Evolutionary conservation across 2,329 filamentous ascomycete genomes (phyloP).

Genomic region (Aspergillus pseudonomiae): DNA sequence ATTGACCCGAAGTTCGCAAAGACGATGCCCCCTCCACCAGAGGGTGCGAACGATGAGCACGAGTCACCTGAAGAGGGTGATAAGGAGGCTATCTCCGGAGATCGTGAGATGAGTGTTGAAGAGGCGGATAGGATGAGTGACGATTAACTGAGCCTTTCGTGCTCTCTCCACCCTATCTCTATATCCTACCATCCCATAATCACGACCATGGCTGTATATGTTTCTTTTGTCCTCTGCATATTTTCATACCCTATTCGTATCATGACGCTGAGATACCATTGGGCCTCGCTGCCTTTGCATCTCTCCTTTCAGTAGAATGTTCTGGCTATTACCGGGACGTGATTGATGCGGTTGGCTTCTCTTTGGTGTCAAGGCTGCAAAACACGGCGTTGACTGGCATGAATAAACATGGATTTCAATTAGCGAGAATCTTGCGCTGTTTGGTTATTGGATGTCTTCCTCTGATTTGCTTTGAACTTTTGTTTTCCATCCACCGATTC

Average conservation of each 20-base stretch:
- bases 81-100: conserved; percentile 13
- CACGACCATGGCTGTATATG: conserved; percentile 8
- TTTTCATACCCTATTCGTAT: conserved; percentile 13
- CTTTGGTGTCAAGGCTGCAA: conserved; percentile 17
- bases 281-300: not conserved
- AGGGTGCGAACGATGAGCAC: conserved; percentile 15
- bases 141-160: conserved; percentile 14
- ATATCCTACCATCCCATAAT: not conserved
- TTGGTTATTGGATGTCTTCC: not conserved
- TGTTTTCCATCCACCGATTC: not conserved
- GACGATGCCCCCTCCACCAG: conserved; percentile 37
- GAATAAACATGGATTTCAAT: conserved; percentile 21
- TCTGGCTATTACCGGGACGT: not conserved
- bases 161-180: not conserved
- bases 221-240: conserved; percentile 11
- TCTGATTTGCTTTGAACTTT: not conserved
- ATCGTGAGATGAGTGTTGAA: conserved; percentile 20
- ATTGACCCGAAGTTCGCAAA: conserved; percentile 50
- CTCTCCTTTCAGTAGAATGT: not conserved
- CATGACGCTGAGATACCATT: not conserved
- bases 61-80: conserved; percentile 16
- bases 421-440: conserved; percentile 16
- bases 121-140: conserved; percentile 26
- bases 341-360: conserved; percentile 6
- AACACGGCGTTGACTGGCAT: conserved; percentile 23